Evolutionary conservation across 345 rosid genomes (phyloP), one percentile per base, ranked within the genome.

Genomic region (Aquilaria sinensis): DNA sequence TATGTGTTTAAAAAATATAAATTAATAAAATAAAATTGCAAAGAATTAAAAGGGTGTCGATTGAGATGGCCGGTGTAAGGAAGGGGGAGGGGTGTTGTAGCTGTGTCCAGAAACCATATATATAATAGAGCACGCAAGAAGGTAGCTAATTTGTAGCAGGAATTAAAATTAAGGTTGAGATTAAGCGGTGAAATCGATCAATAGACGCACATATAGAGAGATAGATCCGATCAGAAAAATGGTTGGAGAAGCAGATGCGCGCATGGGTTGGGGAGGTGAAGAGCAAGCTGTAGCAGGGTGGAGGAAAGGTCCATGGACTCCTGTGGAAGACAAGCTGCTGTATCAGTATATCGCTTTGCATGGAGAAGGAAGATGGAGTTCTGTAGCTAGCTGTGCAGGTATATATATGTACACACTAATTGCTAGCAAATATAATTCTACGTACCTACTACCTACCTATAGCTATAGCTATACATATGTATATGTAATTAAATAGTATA

Each of bases 221-320:
- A 16, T 16, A 16, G 23, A 16, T 16, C 23, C 23, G 23, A 16
- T 16, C 23, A 16, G 23, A 51, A 58, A 31, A 54, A 61, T 70
- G 72, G 61, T 23, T 45, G 67, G 64, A 49, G 75, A 75, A 80
- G 23, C 23, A 16, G 23, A 16, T 16, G 23, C 23, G 23, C 23
- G 23, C 23, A 71, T 67, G 80, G 74, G 74, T 62, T 80, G 88
- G 90, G 83, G 69, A 66, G 60, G 34, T 65, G 67, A 60, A 51
- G 76, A 71, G 14, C 75, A 80, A 77, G 43, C 7, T 37, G 43
- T 8, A 37, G 43, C 7, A 76, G 87, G 75, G 13, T 83, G 84
- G 84, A 81, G 89, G 77, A 85, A 89, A 48, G 96, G 96, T 34
- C 96, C 93, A 54, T 89, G 98, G 98, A 84, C 96, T 67, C 78